Evolutionary conservation across 2,329 filamentous ascomycete genomes (phyloP).

Genomic region (Ophiostoma ips): DNA sequence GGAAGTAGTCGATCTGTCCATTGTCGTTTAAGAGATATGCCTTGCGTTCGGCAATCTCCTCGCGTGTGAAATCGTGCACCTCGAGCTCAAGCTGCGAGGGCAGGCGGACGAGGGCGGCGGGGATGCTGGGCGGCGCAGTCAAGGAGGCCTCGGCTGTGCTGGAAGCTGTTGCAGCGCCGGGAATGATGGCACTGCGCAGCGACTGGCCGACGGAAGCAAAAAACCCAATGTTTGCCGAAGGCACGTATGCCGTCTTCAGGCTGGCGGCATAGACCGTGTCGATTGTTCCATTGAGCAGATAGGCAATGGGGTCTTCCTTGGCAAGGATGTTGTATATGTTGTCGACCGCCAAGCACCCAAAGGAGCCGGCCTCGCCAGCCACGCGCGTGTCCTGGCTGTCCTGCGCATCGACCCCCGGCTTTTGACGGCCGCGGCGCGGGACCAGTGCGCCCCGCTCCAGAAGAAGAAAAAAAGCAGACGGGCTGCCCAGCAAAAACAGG

Average conservation of each 20-base stretch:
- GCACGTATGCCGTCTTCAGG: conserved; percentile 66
- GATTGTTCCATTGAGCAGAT: conserved; percentile 80
- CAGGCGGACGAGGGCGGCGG: conserved; percentile 27
- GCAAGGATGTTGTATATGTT: conserved; percentile 91
- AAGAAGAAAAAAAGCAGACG: conserved; percentile 82
- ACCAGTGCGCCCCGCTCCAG: conserved; percentile 60
- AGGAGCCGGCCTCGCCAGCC: conserved; percentile 63
- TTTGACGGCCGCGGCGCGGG: conserved; percentile 61
- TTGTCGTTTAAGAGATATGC: conserved; percentile 88
- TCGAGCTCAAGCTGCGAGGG: conserved; percentile 73
- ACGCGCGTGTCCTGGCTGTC: conserved; percentile 45
- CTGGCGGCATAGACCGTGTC: conserved; percentile 66
- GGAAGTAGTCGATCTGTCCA: conserved; percentile 83
- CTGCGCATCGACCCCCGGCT: conserved; percentile 56
- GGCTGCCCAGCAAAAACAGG: conserved; percentile 79
- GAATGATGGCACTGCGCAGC: conserved; percentile 48
- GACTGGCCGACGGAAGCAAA: conserved; percentile 50
- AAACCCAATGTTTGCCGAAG: conserved; percentile 53
- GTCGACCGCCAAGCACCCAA: conserved; percentile 85
- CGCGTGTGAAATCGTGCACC: conserved; percentile 84
- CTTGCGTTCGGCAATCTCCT: conserved; percentile 83
- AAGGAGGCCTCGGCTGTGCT: conserved; percentile 12
- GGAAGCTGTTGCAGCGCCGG: conserved; percentile 26
- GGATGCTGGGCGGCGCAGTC: conserved; percentile 20
- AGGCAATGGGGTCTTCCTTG: conserved; percentile 64